Evolutionary conservation across 2,329 filamentous ascomycete species (phyloP), one percentile per base, ranked within the genome.

Genomic region (Apiospora sp.): DNA sequence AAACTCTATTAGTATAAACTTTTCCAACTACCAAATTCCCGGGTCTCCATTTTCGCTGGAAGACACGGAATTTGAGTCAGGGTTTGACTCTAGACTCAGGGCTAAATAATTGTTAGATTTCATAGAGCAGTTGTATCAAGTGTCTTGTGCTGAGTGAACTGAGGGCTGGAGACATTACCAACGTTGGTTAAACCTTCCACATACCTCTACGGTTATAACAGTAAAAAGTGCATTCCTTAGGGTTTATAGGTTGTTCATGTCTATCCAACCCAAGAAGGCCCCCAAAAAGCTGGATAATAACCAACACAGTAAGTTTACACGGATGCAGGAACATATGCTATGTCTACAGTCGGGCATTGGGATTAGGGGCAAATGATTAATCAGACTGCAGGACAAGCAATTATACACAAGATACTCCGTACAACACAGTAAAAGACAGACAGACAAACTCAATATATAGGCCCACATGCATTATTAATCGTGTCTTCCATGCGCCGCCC

Each of bases 391-490:
- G 37, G 10, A 49, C 22, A 49, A 8, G 22, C 19, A 10, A 49
- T 49, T n/a, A n/a, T 22, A n/a, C 1, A 61, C 16, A 61, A 13
- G 16, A 37, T 19, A 61, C 27, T 30, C 27, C 27, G 27, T 30
- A 30, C 27, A 3, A 49, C 46, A n/a, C 46, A n/a, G 3, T 6
- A 8, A 37, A 22, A 61, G 7, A n/a, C 30, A 61, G 54, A 64
- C 58, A 64, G 1, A 10, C 58, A 64, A 41, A 2, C 22, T 41
- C 13, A 22, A 41, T 64, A 64, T 61, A 64, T 64, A 64, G 58
- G 58, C 10, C 10, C 58, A 64, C 58, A 64, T 64, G 58, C 58
- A 64, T 64, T 64, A 64, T 64, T 41, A 41, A 64, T 64, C 58
- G 58, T 64, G 58, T 22, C 58, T 64, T 34, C 34, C 34, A 64